phyloP scores from a whole-genome alignment of 2,329 filamentous ascomycete genomes.

The Lecanicillium sp. region DNA sequence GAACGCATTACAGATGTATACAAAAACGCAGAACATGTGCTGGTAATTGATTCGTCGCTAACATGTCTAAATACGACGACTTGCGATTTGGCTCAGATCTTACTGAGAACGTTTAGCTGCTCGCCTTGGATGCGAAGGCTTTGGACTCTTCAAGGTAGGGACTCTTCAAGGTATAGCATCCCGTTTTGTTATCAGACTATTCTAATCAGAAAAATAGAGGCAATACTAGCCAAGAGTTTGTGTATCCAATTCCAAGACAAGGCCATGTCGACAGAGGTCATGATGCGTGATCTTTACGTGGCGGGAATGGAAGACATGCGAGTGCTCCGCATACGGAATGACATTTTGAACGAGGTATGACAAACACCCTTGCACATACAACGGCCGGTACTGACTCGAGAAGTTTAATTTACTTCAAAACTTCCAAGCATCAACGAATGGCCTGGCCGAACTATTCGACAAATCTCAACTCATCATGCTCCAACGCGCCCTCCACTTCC shows the following conservation, averaged over 20 bases:
- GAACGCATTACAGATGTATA: constrained; percentile 30
- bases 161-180: background rate
- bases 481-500: constrained; percentile 22
- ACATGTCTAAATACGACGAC: constrained; percentile 17
- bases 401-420: constrained; percentile 18
- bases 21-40: constrained; percentile 24
- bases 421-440: background rate
- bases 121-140: constrained; percentile 34
- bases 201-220: constrained; percentile 21
- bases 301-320: constrained; percentile 15
- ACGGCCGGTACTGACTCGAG: background rate
- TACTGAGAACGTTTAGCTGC: constrained; percentile 25
- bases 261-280: constrained; percentile 17
- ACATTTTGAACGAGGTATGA: constrained; percentile 18
- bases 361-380: background rate
- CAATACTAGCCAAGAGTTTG: constrained; percentile 24
- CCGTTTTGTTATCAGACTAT: background rate
- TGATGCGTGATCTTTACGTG: constrained; percentile 15
- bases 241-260: constrained; percentile 29
- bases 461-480: constrained; percentile 16
- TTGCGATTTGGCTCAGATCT: constrained; percentile 21
- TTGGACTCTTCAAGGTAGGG: constrained; percentile 33
- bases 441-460: background rate
- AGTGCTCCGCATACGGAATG: constrained; percentile 19
- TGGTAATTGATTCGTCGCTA: constrained; percentile 29